Percentiles rank a stretch among this genome's conserved stretches.
phyloP scores from a whole-genome alignment of 108 stramenopile species.

The Seminavis robusta region DNA sequence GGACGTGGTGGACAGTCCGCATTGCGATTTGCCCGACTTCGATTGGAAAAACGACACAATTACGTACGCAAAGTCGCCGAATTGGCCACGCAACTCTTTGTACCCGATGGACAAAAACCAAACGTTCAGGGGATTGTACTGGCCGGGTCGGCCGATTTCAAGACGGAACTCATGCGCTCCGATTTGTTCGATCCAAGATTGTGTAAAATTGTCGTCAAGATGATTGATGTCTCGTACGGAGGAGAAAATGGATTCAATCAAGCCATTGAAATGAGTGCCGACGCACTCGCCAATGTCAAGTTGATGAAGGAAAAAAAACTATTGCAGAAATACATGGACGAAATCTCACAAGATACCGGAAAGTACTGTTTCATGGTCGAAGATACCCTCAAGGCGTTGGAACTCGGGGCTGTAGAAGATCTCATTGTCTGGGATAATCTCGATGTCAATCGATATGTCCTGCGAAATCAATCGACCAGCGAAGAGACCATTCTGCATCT shows the following conservation, averaged over 20 bases:
- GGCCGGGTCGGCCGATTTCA: constrained; percentile 99
- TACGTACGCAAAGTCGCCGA: constrained; percentile 99
- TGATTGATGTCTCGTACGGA: constrained; percentile 97
- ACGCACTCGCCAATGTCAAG: constrained; percentile 95
- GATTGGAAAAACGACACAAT: constrained; percentile 99
- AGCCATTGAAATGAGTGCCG: constrained; percentile 95
- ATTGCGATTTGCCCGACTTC: constrained; percentile 97
- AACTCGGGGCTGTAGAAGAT: constrained; percentile 97
- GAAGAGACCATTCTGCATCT: constrained; percentile 88
- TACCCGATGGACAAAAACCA: constrained; percentile 92
- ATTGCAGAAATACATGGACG: constrained; percentile 97
- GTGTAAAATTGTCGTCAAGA: constrained; percentile 92
- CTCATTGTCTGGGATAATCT: constrained; percentile 97
- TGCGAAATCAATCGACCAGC: constrained; percentile 80
- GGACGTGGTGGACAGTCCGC: constrained; percentile 99
- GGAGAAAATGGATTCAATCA: constrained; percentile 99
- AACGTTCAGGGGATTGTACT: constrained; percentile 96
- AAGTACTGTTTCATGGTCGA: constrained; percentile 99
- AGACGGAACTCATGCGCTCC: constrained; percentile 89
- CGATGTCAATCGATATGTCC: constrained; percentile 73
- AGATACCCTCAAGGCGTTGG: constrained; percentile 96
- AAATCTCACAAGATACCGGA: constrained; percentile 98
- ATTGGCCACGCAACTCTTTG: constrained; percentile 94
- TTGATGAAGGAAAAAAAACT: constrained; percentile 98
- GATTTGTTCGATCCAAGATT: constrained; percentile 96